Percentiles rank a stretch among this genome's conserved stretches.
Evolutionary conservation across 2,329 filamentous ascomycete genomes (phyloP).

Genomic region (Colletotrichum sp.): DNA sequence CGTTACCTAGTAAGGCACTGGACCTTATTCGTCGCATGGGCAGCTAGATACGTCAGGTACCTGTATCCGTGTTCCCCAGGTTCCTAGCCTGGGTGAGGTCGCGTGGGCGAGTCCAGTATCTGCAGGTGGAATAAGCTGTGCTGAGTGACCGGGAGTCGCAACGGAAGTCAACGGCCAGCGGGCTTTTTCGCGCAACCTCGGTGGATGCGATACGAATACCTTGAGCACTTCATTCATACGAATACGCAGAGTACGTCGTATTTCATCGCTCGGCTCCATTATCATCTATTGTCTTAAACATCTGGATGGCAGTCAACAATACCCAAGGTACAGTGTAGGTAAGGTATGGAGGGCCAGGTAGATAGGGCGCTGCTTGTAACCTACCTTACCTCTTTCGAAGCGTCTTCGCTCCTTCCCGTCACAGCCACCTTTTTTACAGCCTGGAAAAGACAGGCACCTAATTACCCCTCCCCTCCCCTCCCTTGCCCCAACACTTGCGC

Average conservation of each 20-base stretch:
- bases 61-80: neutral
- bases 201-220: neutral
- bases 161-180: neutral
- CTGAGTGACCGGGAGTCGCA: neutral
- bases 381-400: neutral
- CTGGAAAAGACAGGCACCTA: neutral
- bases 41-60: neutral
- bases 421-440: neutral
- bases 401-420: neutral
- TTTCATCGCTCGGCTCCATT: neutral
- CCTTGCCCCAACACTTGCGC: neutral
- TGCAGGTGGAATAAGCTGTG: neutral
- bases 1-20: neutral
- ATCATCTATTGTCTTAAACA: neutral
- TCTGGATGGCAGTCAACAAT: neutral
- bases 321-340: neutral
- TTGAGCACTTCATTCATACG: neutral
- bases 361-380: neutral
- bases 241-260: neutral
- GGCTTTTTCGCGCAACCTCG: neutral
- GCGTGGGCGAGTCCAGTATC: neutral
- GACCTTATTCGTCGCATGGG: neutral
- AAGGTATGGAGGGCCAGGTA: neutral
- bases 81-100: neutral
- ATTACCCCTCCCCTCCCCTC: neutral